Evolutionary conservation across 1,284 basidiomycete genomes (phyloP), one percentile per base, ranked within the genome.

Genomic region (Malassezia nana): DNA sequence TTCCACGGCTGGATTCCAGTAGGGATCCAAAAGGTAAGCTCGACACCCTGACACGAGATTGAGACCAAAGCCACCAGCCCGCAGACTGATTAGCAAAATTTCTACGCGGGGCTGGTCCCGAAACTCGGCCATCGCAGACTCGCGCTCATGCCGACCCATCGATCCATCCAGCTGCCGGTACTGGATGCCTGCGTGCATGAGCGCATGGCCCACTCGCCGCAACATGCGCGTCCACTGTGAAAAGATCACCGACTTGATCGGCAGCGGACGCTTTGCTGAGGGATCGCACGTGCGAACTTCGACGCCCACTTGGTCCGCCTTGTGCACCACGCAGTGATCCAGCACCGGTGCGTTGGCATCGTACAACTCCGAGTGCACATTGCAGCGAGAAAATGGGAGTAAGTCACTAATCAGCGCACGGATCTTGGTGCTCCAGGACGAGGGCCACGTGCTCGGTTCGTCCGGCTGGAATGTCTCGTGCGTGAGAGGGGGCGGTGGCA

Each of bases 1-100:
- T 58, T 95, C 90, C 6, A 94, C 90, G 10, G 89, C 89, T 16
- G 91, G 91, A 69, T 95, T 95, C 88, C 89, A 94, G 75, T 91
- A 92, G 35, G 90, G 90, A 75, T 95, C 90, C 81, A 95, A 86
- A 39, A 94, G 78, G 74, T 92, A 94, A 18, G 89, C 89, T 26
- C 91, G 82, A 48, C 64, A 71, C 2, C 66, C 70, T 4, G 57
- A 53, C 35, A 69, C 66, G 10, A 95, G 80, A 74, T 95, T 96
- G 55, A 96, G 78, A 22, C 90, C 51, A 57, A 63, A 57, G 10
- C 47, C 48, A 48, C 52, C 76, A 79, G 67, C 75, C 7, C 68
- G 57, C 29, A 74, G 48, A 6, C 61, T 64, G 29, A 74, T 60
- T 6, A 74, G 64, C 12, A 74, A 52, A 22, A 74, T 67, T 42